Conservation (phyloP, 306 rosid species). For the Vachellia pachyceras region DNA sequence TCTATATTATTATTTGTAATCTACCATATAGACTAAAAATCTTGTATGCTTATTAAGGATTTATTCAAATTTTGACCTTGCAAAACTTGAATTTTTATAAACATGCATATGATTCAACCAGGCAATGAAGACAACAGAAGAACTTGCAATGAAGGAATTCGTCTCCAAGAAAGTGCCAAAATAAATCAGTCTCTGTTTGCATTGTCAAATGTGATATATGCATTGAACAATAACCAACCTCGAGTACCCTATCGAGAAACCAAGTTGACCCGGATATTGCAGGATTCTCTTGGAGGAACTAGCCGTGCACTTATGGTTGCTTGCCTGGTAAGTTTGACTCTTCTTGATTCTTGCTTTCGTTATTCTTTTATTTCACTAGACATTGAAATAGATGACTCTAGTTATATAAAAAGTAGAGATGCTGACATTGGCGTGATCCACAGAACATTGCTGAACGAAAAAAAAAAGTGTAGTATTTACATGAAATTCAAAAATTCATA, state of each 20-base stretch:
- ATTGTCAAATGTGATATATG: conserved; percentile 88
- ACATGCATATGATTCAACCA: conserved; percentile 39
- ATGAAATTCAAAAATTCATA: background rate
- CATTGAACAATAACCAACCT: conserved; percentile 77
- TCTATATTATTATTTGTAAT: too few relatives aligned
- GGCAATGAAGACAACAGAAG: conserved; percentile 97
- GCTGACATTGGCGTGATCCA: background rate
- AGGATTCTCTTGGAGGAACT: conserved; percentile 89
- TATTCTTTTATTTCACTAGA: conserved; percentile 11
- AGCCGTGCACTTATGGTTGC: conserved; percentile 90
- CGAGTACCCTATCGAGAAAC: conserved; percentile 89
- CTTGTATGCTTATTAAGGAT: too few relatives aligned
- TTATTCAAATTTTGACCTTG: too few relatives aligned
- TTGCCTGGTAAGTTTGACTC: conserved; percentile 71
- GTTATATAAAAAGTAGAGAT: background rate
- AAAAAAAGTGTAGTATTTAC: background rate
- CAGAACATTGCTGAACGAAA: background rate
- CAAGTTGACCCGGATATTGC: conserved; percentile 94
- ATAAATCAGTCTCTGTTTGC: conserved; percentile 92
- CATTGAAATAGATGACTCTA: conserved; percentile 1
- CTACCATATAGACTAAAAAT: too few relatives aligned
- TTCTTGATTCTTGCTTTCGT: conserved; percentile 8
- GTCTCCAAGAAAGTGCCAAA: conserved; percentile 96
- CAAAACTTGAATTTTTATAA: too few relatives aligned
- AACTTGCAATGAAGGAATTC: conserved; percentile 89